Base-by-base conservation (phyloP, 495 filamentous ascomycete species). In the Rostrohypoxylon terebratum region DNA sequence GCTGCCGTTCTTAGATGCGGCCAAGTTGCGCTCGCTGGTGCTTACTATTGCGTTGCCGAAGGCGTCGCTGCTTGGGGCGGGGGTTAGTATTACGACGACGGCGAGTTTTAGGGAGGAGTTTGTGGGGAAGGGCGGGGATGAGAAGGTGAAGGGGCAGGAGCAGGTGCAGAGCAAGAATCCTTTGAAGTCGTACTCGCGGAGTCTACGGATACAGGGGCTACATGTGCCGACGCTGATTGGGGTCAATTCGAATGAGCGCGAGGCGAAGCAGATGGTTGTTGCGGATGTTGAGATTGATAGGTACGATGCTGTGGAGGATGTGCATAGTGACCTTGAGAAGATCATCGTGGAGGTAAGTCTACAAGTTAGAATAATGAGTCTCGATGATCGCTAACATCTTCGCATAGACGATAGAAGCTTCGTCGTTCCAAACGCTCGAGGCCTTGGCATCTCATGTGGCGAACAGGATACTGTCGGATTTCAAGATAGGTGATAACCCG, bases 401-500 rank as follows among this genome's bases (percentile, higher is more conserved):
- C 20, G 8, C 8, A 21, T 59, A 90, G 87, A 75, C 81, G 2
- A 82, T 90, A 53, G 85, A 87, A 57, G 73, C 82, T 3, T 89
- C 88, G 0, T 84, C 83, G 0, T 90, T 89, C 69, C 84, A 89
- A 77, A 92, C 90, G 0, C 84, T 92, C 10, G 90, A 92, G 75
- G 82, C 88, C 0, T 79, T 92, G 3, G 85, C 84, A 0, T 77
- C 82, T 0, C 80, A 81, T 38, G 72, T 89, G 3, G 82, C 81
- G 14, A 68, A 81, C 1, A 62, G 65, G 21, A 79, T 89, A 18
- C 68, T 83, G 3, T 68, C 71, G n/a, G 66, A 73, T 18, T 75
- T 77, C 53, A 60, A 61, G 4, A 72, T 78, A 25, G 69, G 63
- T 42, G 76, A 68, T 18, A 66, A 61, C 34, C 65, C 71, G 61